Evolutionary conservation across 2,329 filamentous ascomycete species (phyloP).

Genomic region (Pseudocercospora musae): DNA sequence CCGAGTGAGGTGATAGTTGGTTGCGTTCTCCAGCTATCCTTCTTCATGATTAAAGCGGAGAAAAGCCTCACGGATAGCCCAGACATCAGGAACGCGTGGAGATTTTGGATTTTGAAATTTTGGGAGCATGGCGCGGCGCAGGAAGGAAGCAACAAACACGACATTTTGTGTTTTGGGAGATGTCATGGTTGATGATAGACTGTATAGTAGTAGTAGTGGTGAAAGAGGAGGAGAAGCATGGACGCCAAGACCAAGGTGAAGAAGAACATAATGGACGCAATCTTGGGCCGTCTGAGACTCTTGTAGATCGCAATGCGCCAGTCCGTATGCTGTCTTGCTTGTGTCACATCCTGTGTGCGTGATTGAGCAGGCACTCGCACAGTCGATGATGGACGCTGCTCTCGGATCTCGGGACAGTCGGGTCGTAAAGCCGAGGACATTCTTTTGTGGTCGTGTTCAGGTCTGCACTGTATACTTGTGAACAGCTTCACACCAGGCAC

Average conservation of each 20-base stretch:
- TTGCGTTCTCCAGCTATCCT: not conserved
- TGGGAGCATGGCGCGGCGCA: conserved; percentile 5
- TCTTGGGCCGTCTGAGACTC: not conserved
- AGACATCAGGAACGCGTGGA: not conserved
- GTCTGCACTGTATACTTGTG: not conserved
- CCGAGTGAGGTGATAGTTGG: not conserved
- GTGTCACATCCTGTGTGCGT: no score
- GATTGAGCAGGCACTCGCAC: not conserved
- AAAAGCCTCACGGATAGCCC: not conserved
- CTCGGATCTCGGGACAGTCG: not conserved
- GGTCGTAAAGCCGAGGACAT: not conserved
- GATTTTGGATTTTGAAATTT: not conserved
- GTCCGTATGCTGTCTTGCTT: not conserved
- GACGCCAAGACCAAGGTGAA: not conserved
- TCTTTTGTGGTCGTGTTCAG: not conserved
- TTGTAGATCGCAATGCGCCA: not conserved
- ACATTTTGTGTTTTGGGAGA: not conserved
- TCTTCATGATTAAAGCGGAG: not conserved
- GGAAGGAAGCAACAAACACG: not conserved
- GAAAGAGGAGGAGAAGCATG: not conserved
- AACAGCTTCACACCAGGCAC: not conserved
- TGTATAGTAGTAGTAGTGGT: conserved; percentile 2
- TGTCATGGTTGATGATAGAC: conserved; percentile 4
- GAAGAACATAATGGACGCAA: not conserved
- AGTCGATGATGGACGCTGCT: not conserved